These are phyloP conservation scores for Amoebophrya sp. DNA, from an alignment of 169 alveolate genomes.

Conservation along the genomic window DNA sequence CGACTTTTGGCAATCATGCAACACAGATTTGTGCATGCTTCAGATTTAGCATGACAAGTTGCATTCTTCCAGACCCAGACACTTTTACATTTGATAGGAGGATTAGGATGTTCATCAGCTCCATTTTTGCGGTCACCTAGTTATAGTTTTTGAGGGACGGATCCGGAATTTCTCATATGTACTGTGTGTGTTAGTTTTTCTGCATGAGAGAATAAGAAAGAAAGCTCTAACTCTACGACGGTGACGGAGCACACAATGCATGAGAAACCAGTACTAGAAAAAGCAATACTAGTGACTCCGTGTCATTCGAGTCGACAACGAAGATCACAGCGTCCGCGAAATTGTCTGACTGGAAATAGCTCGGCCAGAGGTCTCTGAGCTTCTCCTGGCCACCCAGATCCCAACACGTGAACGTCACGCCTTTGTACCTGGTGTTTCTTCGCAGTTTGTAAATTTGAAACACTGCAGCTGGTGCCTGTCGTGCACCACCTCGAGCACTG, in stretches of 20 bases:
- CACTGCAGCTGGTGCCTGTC: no score
- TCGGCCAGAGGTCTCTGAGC: conserved; percentile 25
- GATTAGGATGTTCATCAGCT: conserved; percentile 18
- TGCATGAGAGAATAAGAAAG: no score
- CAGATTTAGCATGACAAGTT: no score
- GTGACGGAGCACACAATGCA: neutral
- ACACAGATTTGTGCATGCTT: no score
- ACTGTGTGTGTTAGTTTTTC: no score
- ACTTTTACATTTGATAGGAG: no score
- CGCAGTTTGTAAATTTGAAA: no score
- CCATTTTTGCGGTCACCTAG: conserved; percentile 29
- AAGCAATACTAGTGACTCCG: neutral
- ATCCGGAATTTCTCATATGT: no score
- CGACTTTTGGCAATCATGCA: no score
- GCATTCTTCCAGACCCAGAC: no score
- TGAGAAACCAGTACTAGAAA: neutral
- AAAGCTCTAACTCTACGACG: no score
- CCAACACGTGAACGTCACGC: neutral
- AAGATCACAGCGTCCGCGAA: neutral
- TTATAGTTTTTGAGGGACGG: neutral
- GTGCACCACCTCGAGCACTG: no score
- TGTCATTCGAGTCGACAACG: neutral
- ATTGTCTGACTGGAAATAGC: neutral
- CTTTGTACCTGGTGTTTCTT: conserved; percentile 33
- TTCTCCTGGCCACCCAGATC: conserved; percentile 33